A percentile compares a stretch with the other conserved stretches of the same genome.
phyloP scores from a whole-genome alignment of 768 basidiomycete species.

The Russula griseocarnosa region DNA sequence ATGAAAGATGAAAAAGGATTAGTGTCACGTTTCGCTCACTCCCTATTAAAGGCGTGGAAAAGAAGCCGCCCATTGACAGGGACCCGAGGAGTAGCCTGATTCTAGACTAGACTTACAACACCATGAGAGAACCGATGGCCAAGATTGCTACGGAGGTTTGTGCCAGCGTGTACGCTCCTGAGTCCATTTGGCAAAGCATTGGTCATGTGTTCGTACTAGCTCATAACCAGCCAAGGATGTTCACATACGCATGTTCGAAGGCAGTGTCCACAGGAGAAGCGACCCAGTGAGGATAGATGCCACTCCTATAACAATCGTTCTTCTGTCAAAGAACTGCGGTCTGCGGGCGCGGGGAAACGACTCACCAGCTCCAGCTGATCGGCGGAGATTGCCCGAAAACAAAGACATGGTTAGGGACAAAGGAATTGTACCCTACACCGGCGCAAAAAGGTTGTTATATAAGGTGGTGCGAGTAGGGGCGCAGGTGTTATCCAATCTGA shows the following conservation, averaged over 20 bases:
- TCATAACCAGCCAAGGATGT: constrained; percentile 3
- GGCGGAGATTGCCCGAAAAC: constrained; percentile 27
- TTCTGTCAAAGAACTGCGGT: background rate
- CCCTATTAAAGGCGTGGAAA: no score
- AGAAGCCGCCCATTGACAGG: background rate
- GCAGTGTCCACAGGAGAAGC: constrained; percentile 36
- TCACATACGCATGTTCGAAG: constrained; percentile 40
- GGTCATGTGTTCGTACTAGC: constrained; percentile 18
- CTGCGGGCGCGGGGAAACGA: constrained; percentile 6
- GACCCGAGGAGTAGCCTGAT: constrained; percentile 18
- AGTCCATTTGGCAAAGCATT: background rate
- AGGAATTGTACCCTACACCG: background rate
- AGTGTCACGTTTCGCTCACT: no score
- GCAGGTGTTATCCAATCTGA: constrained; percentile 11
- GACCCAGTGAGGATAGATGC: constrained; percentile 19
- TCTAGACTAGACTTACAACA: constrained; percentile 49
- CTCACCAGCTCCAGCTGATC: constrained; percentile 26
- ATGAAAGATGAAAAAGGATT: background rate
- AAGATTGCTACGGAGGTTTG: constrained; percentile 72
- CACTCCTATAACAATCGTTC: constrained; percentile 3
- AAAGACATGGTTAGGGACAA: constrained; percentile 20
- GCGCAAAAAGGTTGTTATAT: constrained; percentile 14
- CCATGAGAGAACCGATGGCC: constrained; percentile 59
- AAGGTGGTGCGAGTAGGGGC: background rate
- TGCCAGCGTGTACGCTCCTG: constrained; percentile 37